Conservation (phyloP, 306 rosid genomes). For the Pyrus pyrifolia region DNA sequence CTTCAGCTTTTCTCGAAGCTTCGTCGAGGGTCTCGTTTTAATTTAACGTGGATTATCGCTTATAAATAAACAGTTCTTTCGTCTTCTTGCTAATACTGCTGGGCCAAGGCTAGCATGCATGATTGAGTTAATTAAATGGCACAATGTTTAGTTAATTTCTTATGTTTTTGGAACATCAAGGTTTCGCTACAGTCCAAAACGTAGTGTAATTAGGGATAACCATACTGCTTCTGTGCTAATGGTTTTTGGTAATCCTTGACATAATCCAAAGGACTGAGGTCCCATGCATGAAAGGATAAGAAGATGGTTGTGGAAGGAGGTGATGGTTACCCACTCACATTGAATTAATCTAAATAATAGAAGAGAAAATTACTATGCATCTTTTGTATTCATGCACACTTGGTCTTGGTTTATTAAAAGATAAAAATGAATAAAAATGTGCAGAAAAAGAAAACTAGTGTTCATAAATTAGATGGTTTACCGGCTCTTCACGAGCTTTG, state of each 20-base stretch:
- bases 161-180: neutral
- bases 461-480: too few species aligned
- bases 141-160: neutral
- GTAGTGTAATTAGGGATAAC: neutral
- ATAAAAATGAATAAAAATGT: too few species aligned
- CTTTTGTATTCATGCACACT: too few species aligned
- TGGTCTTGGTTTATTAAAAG: neutral
- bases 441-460: neutral
- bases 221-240: neutral
- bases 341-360: conserved; percentile 9
- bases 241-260: neutral
- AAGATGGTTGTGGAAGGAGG: conserved; percentile 8
- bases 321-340: conserved; percentile 13
- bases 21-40: neutral
- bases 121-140: neutral
- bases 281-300: neutral
- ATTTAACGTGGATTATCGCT: too few species aligned
- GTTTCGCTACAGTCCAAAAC: neutral
- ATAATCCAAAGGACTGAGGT: conserved; percentile 5
- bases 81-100: neutral
- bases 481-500: too few species aligned
- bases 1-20: neutral
- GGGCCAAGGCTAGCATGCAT: neutral
- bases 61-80: neutral
- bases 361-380: neutral